Conservation (phyloP, 805 yeast species). For the Saturnispora kantuleensis region DNA sequence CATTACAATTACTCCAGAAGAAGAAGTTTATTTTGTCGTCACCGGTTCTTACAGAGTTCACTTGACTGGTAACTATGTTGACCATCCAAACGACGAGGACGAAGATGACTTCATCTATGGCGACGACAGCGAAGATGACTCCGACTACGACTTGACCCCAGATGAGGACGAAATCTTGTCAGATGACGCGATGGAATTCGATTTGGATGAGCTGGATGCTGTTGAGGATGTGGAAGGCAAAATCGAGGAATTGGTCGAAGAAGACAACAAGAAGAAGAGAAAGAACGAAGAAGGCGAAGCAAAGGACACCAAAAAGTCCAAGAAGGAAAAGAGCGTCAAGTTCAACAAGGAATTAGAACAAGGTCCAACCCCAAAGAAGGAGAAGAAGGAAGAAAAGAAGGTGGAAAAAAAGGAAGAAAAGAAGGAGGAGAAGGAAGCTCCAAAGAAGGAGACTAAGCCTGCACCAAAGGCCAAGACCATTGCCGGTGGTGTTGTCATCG, state of each 20-base stretch:
- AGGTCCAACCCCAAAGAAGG: conserved; percentile 56
- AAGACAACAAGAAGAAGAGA: conserved; percentile 35
- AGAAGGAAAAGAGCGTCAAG: conserved; percentile 64
- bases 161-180: conserved; percentile 57
- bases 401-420: conserved; percentile 17
- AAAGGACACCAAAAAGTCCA: conserved; percentile 29
- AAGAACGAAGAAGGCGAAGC: conserved; percentile 20
- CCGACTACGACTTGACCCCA: conserved; percentile 59
- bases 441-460: conserved; percentile 18
- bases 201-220: conserved; percentile 55
- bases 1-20: conserved; percentile 83
- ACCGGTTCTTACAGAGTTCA: conserved; percentile 94
- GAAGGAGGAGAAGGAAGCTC: conserved; percentile 18
- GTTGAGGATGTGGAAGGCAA: conserved; percentile 62
- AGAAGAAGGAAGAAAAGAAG: conserved; percentile 13
- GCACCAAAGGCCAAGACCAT: conserved; percentile 61
- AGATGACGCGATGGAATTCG: conserved; percentile 37
- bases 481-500: conserved; percentile 87
- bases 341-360: conserved; percentile 88
- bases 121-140: conserved; percentile 38
- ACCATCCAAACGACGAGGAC: conserved; percentile 82
- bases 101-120: conserved; percentile 42
- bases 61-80: conserved; percentile 89
- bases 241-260: conserved; percentile 65
- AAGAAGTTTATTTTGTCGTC: conserved; percentile 88